phyloP scores from a whole-genome alignment of 768 basidiomycete genomes.

The Candolleomyces eurysporus region DNA sequence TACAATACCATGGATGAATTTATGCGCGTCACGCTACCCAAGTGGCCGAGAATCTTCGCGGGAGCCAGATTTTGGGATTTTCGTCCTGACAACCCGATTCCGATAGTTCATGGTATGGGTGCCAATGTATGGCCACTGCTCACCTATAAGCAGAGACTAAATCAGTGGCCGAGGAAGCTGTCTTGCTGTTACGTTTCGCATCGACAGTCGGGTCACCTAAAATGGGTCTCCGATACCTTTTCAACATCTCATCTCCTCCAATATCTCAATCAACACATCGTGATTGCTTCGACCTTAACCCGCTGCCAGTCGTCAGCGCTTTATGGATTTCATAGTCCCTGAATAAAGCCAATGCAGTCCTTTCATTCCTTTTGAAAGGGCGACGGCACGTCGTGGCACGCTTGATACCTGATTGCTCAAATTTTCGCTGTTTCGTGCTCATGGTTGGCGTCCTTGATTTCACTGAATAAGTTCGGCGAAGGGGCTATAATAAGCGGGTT shows the following conservation, averaged over 20 bases:
- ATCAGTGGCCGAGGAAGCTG: constrained; percentile 2
- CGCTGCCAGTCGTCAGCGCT: constrained; percentile 1
- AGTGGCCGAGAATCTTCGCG: not conserved
- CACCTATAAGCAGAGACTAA: not conserved
- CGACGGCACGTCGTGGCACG: constrained; percentile 5
- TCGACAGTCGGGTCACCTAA: not conserved
- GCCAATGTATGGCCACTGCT: not conserved
- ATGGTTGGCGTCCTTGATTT: not conserved
- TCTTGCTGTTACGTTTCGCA: not conserved
- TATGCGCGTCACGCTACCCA: not conserved
- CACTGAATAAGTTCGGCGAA: not conserved
- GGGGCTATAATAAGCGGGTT: not conserved
- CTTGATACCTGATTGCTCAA: not conserved
- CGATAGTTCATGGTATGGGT: not conserved
- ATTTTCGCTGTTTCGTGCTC: not conserved
- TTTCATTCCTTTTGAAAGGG: constrained; percentile 6
- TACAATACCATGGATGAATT: not conserved
- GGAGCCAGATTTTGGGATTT: not conserved
- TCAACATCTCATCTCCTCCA: not conserved
- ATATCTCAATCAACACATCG: constrained; percentile 6
- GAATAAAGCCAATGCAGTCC: constrained; percentile 20
- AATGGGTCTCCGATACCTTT: not conserved
- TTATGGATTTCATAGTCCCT: constrained; percentile 20
- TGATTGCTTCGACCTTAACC: constrained; percentile 10
- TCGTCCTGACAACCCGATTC: constrained; percentile 5